A percentile compares a stretch with the other conserved stretches of the same genome.
Evolutionary conservation across 2,329 filamentous ascomycete species (phyloP).

Genomic region (Penicillium griseofulvum): DNA sequence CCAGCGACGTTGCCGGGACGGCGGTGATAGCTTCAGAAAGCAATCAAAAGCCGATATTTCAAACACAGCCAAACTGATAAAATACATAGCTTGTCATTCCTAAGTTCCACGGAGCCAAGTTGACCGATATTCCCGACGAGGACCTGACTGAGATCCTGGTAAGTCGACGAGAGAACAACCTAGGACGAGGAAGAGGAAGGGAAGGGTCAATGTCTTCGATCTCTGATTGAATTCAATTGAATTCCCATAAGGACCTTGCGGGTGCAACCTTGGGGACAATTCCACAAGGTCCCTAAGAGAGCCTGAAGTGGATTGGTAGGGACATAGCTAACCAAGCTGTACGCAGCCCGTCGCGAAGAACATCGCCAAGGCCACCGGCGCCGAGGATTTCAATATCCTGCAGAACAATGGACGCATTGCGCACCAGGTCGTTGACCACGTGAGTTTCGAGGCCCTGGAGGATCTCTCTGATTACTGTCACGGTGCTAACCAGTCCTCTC

Average conservation of each 20-base stretch:
- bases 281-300: conserved; percentile 25
- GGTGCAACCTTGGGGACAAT: neutral
- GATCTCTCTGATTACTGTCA: neutral
- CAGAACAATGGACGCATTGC: conserved; percentile 94
- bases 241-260: conserved; percentile 1
- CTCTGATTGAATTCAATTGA: neutral
- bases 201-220: neutral
- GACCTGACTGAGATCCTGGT: conserved; percentile 78
- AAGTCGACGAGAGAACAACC: conserved; percentile 29
- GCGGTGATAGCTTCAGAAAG: neutral
- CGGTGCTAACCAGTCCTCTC: conserved; percentile 1
- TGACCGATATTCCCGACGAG: conserved; percentile 90
- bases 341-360: conserved; percentile 76
- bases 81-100: conserved; percentile 80
- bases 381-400: conserved; percentile 83
- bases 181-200: neutral
- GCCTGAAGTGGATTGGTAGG: neutral
- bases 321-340: conserved; percentile 11
- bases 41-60: neutral
- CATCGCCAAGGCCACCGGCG: conserved; percentile 72
- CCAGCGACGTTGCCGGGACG: neutral
- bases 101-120: conserved; percentile 88
- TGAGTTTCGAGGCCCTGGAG: conserved; percentile 46
- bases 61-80: neutral
- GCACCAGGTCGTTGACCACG: conserved; percentile 90